These are phyloP conservation scores for Uncinocarpus reesii DNA, from an alignment of 2,329 filamentous ascomycete species.

Conservation along the genomic window DNA sequence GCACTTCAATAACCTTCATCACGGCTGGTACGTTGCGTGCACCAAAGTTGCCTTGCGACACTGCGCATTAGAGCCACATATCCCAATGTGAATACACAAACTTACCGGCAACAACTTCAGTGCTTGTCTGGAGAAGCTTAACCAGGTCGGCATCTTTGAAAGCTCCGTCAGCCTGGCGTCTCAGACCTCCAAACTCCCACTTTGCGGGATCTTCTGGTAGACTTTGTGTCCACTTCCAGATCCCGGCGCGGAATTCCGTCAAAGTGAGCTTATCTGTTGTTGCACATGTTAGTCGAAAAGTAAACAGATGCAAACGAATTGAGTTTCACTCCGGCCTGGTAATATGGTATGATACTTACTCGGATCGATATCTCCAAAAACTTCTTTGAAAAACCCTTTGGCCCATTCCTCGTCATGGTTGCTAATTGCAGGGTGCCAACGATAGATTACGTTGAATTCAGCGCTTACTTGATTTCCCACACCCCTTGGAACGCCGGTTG, in stretches of 20 bases:
- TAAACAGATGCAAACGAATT: too few relatives aligned
- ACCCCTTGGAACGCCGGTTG: conserved; percentile 30
- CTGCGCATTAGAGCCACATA: neutral
- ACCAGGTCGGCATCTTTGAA: conserved; percentile 61
- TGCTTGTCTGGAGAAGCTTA: conserved; percentile 48
- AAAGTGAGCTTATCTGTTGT: neutral
- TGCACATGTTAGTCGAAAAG: neutral
- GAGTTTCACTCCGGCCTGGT: too few relatives aligned
- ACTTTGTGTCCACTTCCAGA: conserved; percentile 16
- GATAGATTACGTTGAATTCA: conserved; percentile 47
- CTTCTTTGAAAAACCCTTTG: conserved; percentile 48
- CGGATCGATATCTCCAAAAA: conserved; percentile 16
- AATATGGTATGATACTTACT: conserved; percentile 2
- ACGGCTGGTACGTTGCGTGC: conserved; percentile 60
- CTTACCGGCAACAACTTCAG: conserved; percentile 56
- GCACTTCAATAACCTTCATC: conserved; percentile 64
- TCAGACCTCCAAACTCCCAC: conserved; percentile 52
- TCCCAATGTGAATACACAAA: conserved; percentile 11
- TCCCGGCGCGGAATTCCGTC: neutral
- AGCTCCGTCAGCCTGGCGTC: conserved; percentile 50
- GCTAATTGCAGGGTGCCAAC: conserved; percentile 54
- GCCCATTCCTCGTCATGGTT: conserved; percentile 64
- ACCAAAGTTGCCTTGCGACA: conserved; percentile 49
- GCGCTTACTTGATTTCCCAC: conserved; percentile 44
- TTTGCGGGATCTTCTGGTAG: conserved; percentile 52